phyloP scores from a whole-genome alignment of 1,139 yeast genomes.

The Yamadazyma mexicana region DNA sequence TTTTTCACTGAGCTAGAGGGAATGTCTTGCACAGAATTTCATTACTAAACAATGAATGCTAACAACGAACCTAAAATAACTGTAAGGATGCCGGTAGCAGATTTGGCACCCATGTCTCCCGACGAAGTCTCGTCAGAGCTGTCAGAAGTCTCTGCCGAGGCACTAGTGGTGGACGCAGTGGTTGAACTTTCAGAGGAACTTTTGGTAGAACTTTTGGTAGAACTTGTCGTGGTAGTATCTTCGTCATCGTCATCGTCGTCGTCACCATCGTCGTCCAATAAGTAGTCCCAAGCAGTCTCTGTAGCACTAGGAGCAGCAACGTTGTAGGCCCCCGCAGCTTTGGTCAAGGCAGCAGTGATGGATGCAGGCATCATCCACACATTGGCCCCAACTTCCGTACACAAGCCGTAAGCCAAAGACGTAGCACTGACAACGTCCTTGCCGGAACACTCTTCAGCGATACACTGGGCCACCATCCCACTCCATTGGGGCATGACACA shows the following conservation, averaged over 20 bases:
- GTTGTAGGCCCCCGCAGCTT: constrained; percentile 16
- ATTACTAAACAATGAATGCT: constrained; percentile 7
- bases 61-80: constrained; percentile 12
- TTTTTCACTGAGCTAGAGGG: too few relatives aligned
- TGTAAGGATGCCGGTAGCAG: constrained; percentile 11
- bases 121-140: constrained; percentile 16
- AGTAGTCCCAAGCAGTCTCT: constrained; percentile 13
- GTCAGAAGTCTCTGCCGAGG: constrained; percentile 18
- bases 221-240: constrained; percentile 4
- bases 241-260: too few relatives aligned
- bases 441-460: constrained; percentile 42
- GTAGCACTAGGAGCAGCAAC: constrained; percentile 15
- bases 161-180: too few relatives aligned
- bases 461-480: constrained; percentile 46
- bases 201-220: constrained; percentile 8
- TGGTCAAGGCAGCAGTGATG: constrained; percentile 24
- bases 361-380: constrained; percentile 49
- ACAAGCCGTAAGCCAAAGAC: constrained; percentile 41
- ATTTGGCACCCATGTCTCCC: constrained; percentile 19
- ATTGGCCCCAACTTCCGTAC: constrained; percentile 47
- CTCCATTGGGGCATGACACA: constrained; percentile 55
- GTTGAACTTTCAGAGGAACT: constrained; percentile 13
- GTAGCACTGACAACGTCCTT: constrained; percentile 41
- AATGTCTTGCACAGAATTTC: too few relatives aligned
- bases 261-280: constrained; percentile 10